phyloP scores from a whole-genome alignment of 331 rosid genomes.

The Phaseolus coccineus region DNA sequence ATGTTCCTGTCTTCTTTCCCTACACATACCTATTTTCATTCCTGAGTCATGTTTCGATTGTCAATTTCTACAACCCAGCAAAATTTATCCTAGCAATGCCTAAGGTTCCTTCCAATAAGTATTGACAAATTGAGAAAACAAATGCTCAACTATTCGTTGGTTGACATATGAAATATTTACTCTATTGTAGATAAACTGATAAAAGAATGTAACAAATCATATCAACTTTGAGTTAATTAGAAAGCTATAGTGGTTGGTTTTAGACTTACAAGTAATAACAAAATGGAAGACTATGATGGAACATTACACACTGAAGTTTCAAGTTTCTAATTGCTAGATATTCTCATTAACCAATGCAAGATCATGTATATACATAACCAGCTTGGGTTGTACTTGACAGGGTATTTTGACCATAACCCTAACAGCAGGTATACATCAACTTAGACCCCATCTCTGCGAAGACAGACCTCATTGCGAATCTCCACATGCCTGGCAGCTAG shows the following conservation, averaged over 20 bases:
- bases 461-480: slow-evolving; percentile 49
- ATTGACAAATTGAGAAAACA: not conserved
- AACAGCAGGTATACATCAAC: slow-evolving; percentile 64
- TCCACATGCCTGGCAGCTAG: slow-evolving; percentile 71
- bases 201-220: not conserved
- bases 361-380: not conserved
- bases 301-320: not conserved
- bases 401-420: slow-evolving; percentile 72
- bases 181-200: not conserved
- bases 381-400: slow-evolving; percentile 49
- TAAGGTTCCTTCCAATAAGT: not conserved
- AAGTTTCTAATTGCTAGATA: not conserved
- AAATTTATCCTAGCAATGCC: not conserved
- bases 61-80: not conserved
- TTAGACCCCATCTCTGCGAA: slow-evolving; percentile 66
- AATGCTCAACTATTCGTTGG: not conserved
- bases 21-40: not conserved
- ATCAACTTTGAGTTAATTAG: not conserved
- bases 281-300: not conserved
- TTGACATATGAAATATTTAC: not conserved
- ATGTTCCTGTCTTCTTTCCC: not conserved
- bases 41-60: not conserved
- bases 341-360: not conserved
- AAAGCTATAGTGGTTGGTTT: not conserved
- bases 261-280: not conserved